Percentiles rank a stretch among this genome's conserved stretches.
Conservation (phyloP, 2,329 filamentous ascomycete species). For the Trichoderma oligosporum region DNA sequence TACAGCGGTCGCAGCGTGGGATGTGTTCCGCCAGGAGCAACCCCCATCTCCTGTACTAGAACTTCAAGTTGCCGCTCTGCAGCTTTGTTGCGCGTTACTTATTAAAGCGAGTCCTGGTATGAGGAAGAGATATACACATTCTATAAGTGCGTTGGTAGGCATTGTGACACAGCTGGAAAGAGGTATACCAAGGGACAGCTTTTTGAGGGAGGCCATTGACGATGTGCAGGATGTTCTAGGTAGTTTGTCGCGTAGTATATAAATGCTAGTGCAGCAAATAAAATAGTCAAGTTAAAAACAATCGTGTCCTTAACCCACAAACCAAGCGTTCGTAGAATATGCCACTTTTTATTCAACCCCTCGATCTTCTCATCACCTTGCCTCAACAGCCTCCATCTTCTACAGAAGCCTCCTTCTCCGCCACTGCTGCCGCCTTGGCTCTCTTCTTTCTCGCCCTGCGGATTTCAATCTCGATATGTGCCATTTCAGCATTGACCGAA, state of each 20-base stretch:
- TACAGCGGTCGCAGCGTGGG: slow-evolving; percentile 48
- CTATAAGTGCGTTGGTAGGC: slow-evolving; percentile 48
- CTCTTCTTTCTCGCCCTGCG: slow-evolving; percentile 56
- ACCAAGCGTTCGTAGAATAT: too few relatives aligned
- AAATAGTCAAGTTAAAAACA: not conserved
- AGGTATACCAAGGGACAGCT: slow-evolving; percentile 31
- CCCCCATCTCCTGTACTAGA: slow-evolving; percentile 38
- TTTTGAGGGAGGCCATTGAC: slow-evolving; percentile 42
- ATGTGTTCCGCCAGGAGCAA: slow-evolving; percentile 34
- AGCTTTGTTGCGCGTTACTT: slow-evolving; percentile 54
- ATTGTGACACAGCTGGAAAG: slow-evolving; percentile 42
- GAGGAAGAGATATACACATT: slow-evolving; percentile 49
- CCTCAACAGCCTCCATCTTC: slow-evolving; percentile 19
- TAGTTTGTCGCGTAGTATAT: slow-evolving; percentile 19
- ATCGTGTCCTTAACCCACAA: too few relatives aligned
- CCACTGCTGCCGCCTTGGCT: slow-evolving; percentile 42
- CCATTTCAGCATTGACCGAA: slow-evolving; percentile 58
- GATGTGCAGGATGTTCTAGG: slow-evolving; percentile 40
- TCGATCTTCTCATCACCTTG: not conserved
- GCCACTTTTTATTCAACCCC: slow-evolving; percentile 14
- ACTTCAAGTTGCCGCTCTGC: slow-evolving; percentile 51
- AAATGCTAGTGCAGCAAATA: not conserved
- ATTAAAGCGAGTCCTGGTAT: slow-evolving; percentile 44
- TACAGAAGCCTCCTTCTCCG: slow-evolving; percentile 29
- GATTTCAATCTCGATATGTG: slow-evolving; percentile 64